A percentile compares a stretch with the other conserved stretches of the same genome.
Evolutionary conservation across 345 rosid genomes (phyloP).

Genomic region (Arabidopsis arenosa): DNA sequence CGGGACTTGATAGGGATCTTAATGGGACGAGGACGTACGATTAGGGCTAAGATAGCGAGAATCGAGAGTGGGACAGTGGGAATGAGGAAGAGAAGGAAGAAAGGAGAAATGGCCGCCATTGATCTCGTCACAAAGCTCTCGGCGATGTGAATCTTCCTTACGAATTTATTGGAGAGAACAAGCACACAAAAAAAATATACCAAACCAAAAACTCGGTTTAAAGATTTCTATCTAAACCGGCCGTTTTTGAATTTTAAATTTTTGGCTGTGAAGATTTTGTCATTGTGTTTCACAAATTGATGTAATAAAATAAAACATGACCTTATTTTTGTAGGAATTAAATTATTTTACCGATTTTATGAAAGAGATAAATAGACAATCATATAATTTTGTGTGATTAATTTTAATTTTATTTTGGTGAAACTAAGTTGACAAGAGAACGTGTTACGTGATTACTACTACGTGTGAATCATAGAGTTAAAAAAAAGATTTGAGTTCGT

Average conservation of each 20-base stretch:
- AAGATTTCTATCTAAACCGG: neutral
- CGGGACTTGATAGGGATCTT: constrained; percentile 70
- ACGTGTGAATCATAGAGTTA: neutral
- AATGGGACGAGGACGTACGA: constrained; percentile 66
- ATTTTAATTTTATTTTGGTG: neutral
- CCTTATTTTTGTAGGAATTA: neutral
- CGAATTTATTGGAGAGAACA: neutral
- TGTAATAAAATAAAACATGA: neutral
- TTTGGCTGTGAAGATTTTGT: neutral
- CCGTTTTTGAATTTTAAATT: neutral
- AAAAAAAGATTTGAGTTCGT: neutral
- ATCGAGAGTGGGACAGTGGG: constrained; percentile 52
- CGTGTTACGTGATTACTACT: neutral
- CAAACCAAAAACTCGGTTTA: neutral
- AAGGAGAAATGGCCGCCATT: constrained; percentile 36
- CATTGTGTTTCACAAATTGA: neutral
- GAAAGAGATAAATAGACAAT: neutral
- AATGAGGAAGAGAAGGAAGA: constrained; percentile 49
- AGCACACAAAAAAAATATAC: neutral
- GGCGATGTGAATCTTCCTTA: constrained; percentile 22
- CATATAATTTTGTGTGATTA: neutral
- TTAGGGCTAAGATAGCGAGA: constrained; percentile 51
- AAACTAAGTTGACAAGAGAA: neutral
- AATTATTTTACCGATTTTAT: neutral
- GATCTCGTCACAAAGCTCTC: constrained; percentile 40